Evolutionary conservation across 441 rosid species (phyloP).

Genomic region (Erodium chrysanthum): DNA sequence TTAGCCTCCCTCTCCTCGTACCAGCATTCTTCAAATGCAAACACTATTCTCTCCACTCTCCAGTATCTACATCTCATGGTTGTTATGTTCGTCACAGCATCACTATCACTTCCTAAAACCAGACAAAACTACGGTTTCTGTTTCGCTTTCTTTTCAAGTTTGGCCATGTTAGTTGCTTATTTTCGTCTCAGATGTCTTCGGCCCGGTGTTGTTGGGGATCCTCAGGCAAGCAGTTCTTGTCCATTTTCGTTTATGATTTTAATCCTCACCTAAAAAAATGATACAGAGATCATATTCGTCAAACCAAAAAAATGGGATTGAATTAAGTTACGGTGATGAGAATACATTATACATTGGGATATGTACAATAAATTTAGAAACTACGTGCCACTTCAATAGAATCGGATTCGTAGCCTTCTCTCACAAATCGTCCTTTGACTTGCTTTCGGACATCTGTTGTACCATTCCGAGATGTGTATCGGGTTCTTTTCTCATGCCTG

Average conservation of each 20-base stretch:
- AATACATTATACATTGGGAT: background rate
- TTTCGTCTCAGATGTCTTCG: background rate
- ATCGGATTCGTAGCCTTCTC: constrained; percentile 22
- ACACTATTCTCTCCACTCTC: background rate
- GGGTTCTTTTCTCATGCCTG: constrained; percentile 33
- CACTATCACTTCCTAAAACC: background rate
- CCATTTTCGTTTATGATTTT: no score
- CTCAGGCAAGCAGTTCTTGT: background rate
- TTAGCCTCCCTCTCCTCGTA: no score
- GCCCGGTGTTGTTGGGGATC: constrained; percentile 15
- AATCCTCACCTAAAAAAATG: no score
- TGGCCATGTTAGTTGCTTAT: constrained; percentile 10
- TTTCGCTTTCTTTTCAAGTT: constrained; percentile 28
- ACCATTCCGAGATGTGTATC: constrained; percentile 22
- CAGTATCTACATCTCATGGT: background rate
- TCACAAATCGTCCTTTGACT: constrained; percentile 9
- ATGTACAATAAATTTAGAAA: background rate
- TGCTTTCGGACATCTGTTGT: constrained; percentile 25
- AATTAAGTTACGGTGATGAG: constrained; percentile 2
- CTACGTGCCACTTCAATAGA: constrained; percentile 18
- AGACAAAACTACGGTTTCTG: constrained; percentile 14
- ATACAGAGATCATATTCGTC: background rate
- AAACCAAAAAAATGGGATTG: constrained; percentile 14
- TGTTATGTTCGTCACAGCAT: background rate
- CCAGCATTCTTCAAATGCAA: no score